phyloP scores from a whole-genome alignment of 2,329 filamentous ascomycete species.

The Fusarium sp. region DNA sequence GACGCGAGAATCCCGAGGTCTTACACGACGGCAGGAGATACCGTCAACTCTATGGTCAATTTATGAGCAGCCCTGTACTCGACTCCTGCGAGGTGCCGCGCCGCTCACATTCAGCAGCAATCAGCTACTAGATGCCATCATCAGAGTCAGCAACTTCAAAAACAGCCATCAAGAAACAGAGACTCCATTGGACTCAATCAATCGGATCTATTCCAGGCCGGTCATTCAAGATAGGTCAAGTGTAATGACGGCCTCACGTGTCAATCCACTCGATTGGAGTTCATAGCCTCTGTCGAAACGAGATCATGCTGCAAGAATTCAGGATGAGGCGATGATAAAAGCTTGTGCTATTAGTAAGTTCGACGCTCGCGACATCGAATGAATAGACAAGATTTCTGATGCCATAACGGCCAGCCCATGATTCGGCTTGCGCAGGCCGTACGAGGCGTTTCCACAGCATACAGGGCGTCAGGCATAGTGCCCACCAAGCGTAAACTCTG shows the following conservation, averaged over 20 bases:
- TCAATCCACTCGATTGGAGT: background rate
- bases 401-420: background rate
- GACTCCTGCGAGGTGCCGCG: background rate
- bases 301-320: background rate
- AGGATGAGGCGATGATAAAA: accelerated
- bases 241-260: background rate
- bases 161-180: background rate
- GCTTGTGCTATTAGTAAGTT: background rate
- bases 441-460: background rate
- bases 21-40: accelerated
- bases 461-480: background rate
- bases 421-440: background rate
- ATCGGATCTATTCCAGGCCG: no score
- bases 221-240: no score
- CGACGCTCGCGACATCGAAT: accelerated
- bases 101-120: background rate
- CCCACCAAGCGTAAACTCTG: background rate
- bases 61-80: accelerated
- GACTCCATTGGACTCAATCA: no score
- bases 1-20: background rate
- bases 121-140: background rate
- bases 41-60: accelerated
- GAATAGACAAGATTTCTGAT: background rate
- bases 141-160: background rate
- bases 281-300: background rate